Evolutionary conservation across 192 early-diverging fungal species (phyloP), one percentile per base, ranked within the genome.

Genomic region (Mortierella antarctica): DNA sequence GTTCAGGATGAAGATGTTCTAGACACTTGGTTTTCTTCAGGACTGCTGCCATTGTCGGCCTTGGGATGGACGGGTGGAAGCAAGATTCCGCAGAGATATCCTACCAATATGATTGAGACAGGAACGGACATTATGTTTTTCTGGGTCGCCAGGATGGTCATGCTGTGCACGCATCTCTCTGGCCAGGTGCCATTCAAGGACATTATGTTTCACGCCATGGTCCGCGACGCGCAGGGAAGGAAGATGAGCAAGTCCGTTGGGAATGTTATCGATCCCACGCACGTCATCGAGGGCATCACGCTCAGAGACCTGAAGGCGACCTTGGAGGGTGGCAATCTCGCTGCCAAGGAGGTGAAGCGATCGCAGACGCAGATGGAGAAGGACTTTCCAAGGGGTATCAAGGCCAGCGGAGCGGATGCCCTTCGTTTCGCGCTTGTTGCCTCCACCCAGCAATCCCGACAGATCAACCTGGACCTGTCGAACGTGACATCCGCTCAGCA

Each of bases 1-100:
- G 83, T 86, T 63, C 89, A 94, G 84, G 96, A 97, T 70, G 91
- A 88, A 18, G 98, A 99, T 78, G 98, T 99, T 18, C 78, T 99
- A 18, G 98, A 99, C 76, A 99, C 98, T 5, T 99, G 98, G 97
- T 99, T 99, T 70, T 98, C 97, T 14, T 95, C 96, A 17, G 96
- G 89, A 7, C 87, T 99, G 23, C 89, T 97, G 86, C 98, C 98
- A 8, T 85, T 99, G 42, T 93, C 96, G 9, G 86, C 85, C 18
- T 83, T 93, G 18, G 82, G 77, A 31, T 85, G 84, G 85, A 84
- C 82, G 40, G 83, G 82, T 20, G 88, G 83, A 0, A 62, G 80
- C 14, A 85, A 87, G 70, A 62, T 87, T 48, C 74, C 93, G 61
- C 62, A 72, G 50, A 86, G 90, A 70, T 96, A 93, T 74, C 95